These are phyloP conservation scores for Russula foetens DNA, from an alignment of 768 basidiomycete genomes.

Conservation along the genomic window DNA sequence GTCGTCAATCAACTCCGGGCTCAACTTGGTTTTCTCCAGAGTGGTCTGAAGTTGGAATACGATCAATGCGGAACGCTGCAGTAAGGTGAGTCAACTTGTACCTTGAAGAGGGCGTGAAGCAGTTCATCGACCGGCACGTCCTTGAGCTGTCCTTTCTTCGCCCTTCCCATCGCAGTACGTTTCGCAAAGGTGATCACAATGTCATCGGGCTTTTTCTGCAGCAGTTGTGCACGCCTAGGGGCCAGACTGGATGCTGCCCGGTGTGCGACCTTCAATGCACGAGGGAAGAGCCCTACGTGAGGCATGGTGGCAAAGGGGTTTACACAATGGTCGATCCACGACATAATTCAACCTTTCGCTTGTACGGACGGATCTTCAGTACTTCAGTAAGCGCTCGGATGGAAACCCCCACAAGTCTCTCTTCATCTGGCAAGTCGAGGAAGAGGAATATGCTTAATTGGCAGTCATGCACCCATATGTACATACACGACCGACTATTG, in stretches of 20 bases:
- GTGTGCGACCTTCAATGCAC: background rate
- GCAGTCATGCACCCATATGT: background rate
- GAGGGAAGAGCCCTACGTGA: background rate
- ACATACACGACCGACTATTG: background rate
- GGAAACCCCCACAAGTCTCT: too few species aligned
- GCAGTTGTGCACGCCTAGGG: slow-evolving; percentile 35
- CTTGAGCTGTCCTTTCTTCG: slow-evolving; percentile 90
- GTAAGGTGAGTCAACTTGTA: slow-evolving; percentile 23
- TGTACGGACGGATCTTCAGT: background rate
- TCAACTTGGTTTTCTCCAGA: slow-evolving; percentile 54
- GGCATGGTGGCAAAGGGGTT: background rate
- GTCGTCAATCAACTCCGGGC: slow-evolving; percentile 68
- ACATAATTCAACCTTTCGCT: too few species aligned
- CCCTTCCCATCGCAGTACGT: slow-evolving; percentile 81
- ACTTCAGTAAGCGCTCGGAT: slow-evolving; percentile 1
- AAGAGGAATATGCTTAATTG: background rate
- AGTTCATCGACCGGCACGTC: slow-evolving; percentile 85
- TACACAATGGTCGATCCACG: too few species aligned
- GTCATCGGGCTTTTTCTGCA: slow-evolving; percentile 71
- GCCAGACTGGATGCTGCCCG: slow-evolving; percentile 24
- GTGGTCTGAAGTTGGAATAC: slow-evolving; percentile 42
- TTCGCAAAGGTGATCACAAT: slow-evolving; percentile 87
- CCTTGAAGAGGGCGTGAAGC: slow-evolving; percentile 75
- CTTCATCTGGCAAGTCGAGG: background rate
- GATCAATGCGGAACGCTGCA: background rate